phyloP scores from a whole-genome alignment of 83 land plant genomes.

The Diphasiastrum complanatum region DNA sequence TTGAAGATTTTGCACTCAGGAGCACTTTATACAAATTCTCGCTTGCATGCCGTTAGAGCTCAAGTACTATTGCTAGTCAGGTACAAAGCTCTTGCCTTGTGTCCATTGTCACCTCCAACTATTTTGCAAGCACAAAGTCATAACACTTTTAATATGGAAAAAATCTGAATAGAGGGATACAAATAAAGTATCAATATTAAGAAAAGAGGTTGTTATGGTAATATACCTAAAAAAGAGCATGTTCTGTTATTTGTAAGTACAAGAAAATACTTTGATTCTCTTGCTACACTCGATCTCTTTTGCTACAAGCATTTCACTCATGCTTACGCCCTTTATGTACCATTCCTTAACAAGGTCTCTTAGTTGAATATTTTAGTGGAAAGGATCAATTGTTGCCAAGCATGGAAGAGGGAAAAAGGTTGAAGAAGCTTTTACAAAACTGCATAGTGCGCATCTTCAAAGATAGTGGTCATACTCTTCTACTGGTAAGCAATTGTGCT shows the following conservation, averaged over 20 bases:
- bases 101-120: no score
- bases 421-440: conserved; percentile 13
- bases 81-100: neutral
- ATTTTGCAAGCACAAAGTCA: no score
- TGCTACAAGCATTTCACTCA: no score
- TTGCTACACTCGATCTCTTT: neutral
- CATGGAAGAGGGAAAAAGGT: conserved; percentile 22
- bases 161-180: no score
- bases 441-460: conserved; percentile 21
- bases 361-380: conserved; percentile 4
- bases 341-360: neutral
- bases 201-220: no score
- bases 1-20: neutral
- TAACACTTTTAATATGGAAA: no score
- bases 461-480: conserved; percentile 26
- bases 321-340: no score
- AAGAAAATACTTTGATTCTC: no score
- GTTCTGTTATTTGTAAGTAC: no score
- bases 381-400: conserved; percentile 46
- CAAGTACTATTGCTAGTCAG: conserved; percentile 9
- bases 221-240: no score
- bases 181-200: no score
- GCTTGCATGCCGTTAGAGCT: conserved; percentile 11
- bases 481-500: conserved; percentile 18
- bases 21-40: conserved; percentile 3